phyloP scores from a whole-genome alignment of 768 basidiomycete genomes.

The Chalciporus pseudorubinellus region DNA sequence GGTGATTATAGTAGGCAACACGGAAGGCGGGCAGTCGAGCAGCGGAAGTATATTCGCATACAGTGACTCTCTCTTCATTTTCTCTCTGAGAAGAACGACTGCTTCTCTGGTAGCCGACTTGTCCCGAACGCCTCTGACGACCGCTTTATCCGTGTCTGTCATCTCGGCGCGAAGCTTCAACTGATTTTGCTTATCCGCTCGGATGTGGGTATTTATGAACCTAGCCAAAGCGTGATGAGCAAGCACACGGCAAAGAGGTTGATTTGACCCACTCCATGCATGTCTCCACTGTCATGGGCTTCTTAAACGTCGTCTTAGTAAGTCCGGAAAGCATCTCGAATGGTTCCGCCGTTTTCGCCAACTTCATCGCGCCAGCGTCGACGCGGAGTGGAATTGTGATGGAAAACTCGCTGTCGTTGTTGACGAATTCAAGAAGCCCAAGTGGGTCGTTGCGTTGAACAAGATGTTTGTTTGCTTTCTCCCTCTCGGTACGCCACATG shows the following conservation, averaged over 20 bases:
- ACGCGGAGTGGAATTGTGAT: slow-evolving; percentile 9
- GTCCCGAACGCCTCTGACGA: slow-evolving; percentile 5
- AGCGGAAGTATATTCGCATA: neutral
- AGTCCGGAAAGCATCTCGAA: slow-evolving; percentile 8
- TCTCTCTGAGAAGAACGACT: slow-evolving; percentile 9
- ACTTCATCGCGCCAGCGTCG: neutral
- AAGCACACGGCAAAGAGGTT: too few species aligned
- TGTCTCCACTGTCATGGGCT: slow-evolving; percentile 12
- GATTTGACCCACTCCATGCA: slow-evolving; percentile 5
- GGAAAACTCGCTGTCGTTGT: slow-evolving; percentile 16
- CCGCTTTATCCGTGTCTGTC: slow-evolving; percentile 15
- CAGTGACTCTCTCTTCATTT: slow-evolving; percentile 11
- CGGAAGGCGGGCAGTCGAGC: neutral
- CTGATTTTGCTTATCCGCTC: slow-evolving; percentile 16
- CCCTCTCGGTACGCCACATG: slow-evolving; percentile 8
- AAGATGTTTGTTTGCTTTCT: neutral
- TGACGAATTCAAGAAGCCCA: slow-evolving; percentile 18
- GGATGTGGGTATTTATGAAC: slow-evolving; percentile 15
- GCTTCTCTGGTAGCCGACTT: neutral
- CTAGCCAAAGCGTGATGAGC: neutral
- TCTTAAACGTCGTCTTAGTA: neutral
- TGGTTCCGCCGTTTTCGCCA: slow-evolving; percentile 7
- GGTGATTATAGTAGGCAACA: neutral
- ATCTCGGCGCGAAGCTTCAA: slow-evolving; percentile 12
- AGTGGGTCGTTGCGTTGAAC: neutral